phyloP scores from a whole-genome alignment of 2,329 filamentous ascomycete species.

The Pseudogymnoascus sp. region DNA sequence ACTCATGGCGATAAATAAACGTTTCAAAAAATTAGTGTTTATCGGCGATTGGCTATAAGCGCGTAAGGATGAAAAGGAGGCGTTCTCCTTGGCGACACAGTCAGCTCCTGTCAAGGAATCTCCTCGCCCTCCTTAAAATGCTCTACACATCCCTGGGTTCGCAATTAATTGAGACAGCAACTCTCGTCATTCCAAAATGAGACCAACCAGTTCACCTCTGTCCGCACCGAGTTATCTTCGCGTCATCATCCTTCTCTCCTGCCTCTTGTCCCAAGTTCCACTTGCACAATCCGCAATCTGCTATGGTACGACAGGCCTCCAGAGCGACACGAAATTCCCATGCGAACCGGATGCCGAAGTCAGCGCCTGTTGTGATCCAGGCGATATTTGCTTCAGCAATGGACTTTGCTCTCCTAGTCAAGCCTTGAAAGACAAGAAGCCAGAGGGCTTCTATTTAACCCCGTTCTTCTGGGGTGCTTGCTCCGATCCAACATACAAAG shows the following conservation, averaged over 20 bases:
- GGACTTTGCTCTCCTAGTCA: neutral
- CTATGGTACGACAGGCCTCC: neutral
- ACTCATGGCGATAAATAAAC: neutral
- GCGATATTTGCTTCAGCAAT: neutral
- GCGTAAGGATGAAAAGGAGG: neutral
- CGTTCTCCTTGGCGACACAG: neutral
- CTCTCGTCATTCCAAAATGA: neutral
- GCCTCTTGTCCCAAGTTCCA: neutral
- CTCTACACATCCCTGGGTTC: neutral
- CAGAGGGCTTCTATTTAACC: neutral
- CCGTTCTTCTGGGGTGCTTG: neutral
- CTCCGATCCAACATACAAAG: neutral
- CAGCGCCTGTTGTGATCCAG: neutral
- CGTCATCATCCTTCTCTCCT: neutral
- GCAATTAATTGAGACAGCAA: neutral
- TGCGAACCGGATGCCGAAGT: neutral
- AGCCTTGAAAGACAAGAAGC: neutral
- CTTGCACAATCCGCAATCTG: neutral
- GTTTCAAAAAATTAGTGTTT: neutral
- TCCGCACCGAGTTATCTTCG: neutral
- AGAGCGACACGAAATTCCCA: neutral
- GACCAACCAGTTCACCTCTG: neutral
- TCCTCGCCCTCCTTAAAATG: neutral
- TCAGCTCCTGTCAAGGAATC: neutral
- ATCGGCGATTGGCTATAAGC: neutral